Base-by-base conservation (phyloP, 805 yeast genomes). In the Kregervanrija delftensis region DNA sequence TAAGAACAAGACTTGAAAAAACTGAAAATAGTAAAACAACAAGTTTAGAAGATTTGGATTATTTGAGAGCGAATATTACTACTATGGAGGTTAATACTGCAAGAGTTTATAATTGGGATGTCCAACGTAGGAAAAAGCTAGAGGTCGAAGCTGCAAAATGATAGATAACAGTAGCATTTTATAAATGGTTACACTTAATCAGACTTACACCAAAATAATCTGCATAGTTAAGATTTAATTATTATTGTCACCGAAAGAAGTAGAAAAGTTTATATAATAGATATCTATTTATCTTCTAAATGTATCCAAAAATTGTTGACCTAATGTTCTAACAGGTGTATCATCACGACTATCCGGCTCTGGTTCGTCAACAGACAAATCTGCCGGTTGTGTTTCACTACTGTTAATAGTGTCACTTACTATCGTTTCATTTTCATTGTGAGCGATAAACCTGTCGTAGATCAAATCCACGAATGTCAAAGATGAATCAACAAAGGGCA, bases 41-140 rank as follows among this genome's bases (percentile, higher is more conserved):
- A 37, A 83, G 95, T 33, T 79, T 86, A 52, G 95, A 86, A 51
- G 99, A 88, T 60, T 73, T 86, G 49, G 96, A 86, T 57, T 89
- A 81, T 53, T 71, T 83, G 49, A 77, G 93, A 51, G 93, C 86
- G 53, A 89, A 89, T 56, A 90, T 91, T 50, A 93, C 99, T 12
- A 91, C 97, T 3, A 87, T 93, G 90, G 98, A 93, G 64, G 99
- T 93, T 42, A 93, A 93, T 60, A 88, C 96, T 13, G 97, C 99
- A 1, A 76, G 99, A 52, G 73, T 86, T 60, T 86, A 86, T 60
- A 86, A 86, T 57, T 86, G 91, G 90, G 95, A 85, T 59, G 91
- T 86, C 9, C 86, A 83, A 58, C 74, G 86, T 65, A 77, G 90
- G 63, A 83, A 69, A 64, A 67, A 54, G 58, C 39, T 55, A 15